phyloP scores from a whole-genome alignment of 2,329 filamentous ascomycete species.

The Fusarium metavorans region DNA sequence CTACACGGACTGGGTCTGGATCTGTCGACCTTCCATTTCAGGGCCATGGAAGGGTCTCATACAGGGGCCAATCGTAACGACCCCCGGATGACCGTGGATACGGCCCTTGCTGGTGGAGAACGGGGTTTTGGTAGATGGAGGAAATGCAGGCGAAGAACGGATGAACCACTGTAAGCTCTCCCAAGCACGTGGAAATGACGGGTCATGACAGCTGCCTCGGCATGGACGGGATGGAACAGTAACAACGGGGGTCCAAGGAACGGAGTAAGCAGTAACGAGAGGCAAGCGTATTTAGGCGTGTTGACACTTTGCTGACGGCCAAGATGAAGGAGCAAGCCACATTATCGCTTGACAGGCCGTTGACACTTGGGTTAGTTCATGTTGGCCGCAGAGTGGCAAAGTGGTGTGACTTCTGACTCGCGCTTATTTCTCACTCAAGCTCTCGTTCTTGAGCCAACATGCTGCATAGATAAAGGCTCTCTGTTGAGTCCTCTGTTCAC shows the following conservation, averaged over 20 bases:
- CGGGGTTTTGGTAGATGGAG: neutral
- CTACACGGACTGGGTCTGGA: neutral
- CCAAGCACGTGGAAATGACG: neutral
- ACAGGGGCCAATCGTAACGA: neutral
- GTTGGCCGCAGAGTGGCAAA: neutral
- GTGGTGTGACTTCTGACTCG: neutral
- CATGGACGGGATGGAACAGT: conserved; percentile 5
- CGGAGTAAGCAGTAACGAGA: neutral
- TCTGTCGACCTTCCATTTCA: neutral
- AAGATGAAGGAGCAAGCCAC: conserved; percentile 10
- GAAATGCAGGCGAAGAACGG: neutral
- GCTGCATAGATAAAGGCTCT: neutral
- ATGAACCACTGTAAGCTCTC: neutral
- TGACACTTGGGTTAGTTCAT: neutral
- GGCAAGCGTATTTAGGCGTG: neutral
- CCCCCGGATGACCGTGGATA: neutral
- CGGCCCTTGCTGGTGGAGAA: neutral
- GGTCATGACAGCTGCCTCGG: conserved; percentile 1
- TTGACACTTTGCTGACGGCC: neutral
- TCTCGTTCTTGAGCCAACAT: neutral
- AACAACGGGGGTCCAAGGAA: neutral
- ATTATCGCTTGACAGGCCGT: neutral
- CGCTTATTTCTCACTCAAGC: neutral
- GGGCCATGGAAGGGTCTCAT: neutral
- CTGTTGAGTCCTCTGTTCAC: neutral